Percentiles rank a stretch among this genome's conserved stretches.
Conservation (phyloP, 2,329 filamentous ascomycete species). For the Botrytis deweyae region DNA sequence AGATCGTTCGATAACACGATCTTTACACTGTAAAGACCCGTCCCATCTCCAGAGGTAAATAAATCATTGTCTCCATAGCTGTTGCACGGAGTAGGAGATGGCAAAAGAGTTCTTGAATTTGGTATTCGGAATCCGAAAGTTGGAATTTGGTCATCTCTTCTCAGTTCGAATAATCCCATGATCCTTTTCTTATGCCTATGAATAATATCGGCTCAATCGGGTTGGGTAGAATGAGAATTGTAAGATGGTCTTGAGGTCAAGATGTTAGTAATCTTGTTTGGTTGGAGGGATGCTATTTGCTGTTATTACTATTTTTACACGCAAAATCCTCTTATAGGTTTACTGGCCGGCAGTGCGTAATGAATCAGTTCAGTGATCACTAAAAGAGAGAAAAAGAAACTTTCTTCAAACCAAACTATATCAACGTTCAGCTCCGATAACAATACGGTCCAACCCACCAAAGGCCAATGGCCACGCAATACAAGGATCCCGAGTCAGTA, state of each 20-base stretch:
- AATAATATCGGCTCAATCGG: background rate
- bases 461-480: background rate
- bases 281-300: background rate
- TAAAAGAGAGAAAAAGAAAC: background rate
- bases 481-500: conserved; percentile 1
- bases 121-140: background rate
- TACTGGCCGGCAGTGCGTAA: background rate
- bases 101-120: background rate
- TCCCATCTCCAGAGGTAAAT: background rate
- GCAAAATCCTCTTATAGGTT: background rate
- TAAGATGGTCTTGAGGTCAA: background rate
- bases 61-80: background rate
- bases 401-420: background rate
- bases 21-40: background rate
- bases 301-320: background rate
- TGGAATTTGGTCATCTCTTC: background rate
- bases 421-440: background rate
- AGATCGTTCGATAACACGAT: background rate
- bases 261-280: background rate
- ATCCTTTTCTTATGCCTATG: background rate
- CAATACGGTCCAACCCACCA: background rate
- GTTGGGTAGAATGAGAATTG: background rate
- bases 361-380: background rate
- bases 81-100: background rate
- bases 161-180: background rate